phyloP scores from a whole-genome alignment of 371 early-diverging fungal species.

The Lichtheimia hyalospora region DNA sequence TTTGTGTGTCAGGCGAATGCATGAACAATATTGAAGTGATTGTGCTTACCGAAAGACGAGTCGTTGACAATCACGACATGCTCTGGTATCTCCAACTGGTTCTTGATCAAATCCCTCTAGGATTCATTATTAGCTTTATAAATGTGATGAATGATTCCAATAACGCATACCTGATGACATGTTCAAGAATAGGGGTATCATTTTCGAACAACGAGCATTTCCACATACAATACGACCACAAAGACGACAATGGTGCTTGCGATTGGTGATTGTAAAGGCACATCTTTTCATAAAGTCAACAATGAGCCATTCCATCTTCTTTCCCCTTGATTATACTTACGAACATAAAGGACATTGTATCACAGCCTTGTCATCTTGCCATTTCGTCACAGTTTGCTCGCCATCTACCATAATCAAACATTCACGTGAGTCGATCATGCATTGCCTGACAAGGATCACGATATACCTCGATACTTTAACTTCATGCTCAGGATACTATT shows the following conservation, averaged over 20 bases:
- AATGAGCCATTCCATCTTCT: not conserved
- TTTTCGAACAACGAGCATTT: constrained; percentile 56
- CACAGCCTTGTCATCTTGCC: constrained; percentile 63
- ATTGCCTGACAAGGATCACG: not conserved
- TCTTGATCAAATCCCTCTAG: constrained; percentile 48
- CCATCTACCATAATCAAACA: constrained; percentile 32
- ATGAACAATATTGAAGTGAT: not conserved
- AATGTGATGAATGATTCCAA: not conserved
- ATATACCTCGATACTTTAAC: constrained; percentile 47
- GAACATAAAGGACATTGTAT: constrained; percentile 55
- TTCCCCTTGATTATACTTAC: constrained; percentile 33
- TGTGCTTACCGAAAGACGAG: constrained; percentile 47
- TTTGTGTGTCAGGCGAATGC: constrained; percentile 11
- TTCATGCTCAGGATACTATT: constrained; percentile 49
- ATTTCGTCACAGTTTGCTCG: constrained; percentile 64
- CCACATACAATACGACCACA: constrained; percentile 79
- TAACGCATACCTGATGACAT: constrained; percentile 52
- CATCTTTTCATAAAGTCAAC: constrained; percentile 25
- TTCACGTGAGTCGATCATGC: not conserved
- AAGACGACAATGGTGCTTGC: constrained; percentile 80
- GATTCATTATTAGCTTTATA: not conserved
- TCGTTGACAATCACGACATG: constrained; percentile 60
- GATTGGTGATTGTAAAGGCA: constrained; percentile 49
- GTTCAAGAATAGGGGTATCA: constrained; percentile 53
- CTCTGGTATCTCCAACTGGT: constrained; percentile 61